Evolutionary conservation across 768 basidiomycete genomes (phyloP).

Genomic region (Clitopilus passeckerianus): DNA sequence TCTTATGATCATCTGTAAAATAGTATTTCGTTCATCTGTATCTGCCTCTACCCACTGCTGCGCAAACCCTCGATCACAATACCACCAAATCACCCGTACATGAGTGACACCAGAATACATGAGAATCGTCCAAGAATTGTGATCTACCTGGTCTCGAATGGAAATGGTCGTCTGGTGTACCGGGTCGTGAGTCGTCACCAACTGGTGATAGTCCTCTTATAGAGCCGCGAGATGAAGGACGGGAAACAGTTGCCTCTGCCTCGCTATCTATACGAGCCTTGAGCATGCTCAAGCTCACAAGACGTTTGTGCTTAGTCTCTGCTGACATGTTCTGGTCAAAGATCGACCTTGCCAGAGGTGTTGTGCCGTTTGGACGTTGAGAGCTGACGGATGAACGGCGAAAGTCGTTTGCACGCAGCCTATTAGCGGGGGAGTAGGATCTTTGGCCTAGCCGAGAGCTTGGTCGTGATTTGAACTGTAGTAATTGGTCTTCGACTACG

Average conservation of each 20-base stretch:
- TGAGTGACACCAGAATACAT: slow-evolving; percentile 86
- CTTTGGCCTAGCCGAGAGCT: slow-evolving; percentile 35
- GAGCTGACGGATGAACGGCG: slow-evolving; percentile 34
- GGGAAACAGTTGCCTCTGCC: slow-evolving; percentile 36
- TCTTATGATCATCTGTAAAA: neutral
- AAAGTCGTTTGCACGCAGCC: slow-evolving; percentile 29
- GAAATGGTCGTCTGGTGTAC: slow-evolving; percentile 16
- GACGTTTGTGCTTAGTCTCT: slow-evolving; percentile 77
- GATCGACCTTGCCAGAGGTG: slow-evolving; percentile 48
- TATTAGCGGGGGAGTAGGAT: slow-evolving; percentile 40
- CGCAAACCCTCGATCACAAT: slow-evolving; percentile 29
- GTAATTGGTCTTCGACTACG: slow-evolving; percentile 62
- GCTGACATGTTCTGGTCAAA: slow-evolving; percentile 69
- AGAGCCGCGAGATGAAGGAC: slow-evolving; percentile 36
- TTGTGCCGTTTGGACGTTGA: slow-evolving; percentile 31
- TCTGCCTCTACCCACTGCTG: too few species aligned
- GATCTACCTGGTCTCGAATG: slow-evolving; percentile 38
- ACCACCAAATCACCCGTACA: slow-evolving; percentile 82
- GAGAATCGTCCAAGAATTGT: slow-evolving; percentile 83
- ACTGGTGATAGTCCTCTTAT: slow-evolving; percentile 48
- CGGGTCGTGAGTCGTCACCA: slow-evolving; percentile 24
- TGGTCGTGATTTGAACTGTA: slow-evolving; percentile 38
- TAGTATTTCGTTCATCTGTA: neutral
- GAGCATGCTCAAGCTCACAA: slow-evolving; percentile 83
- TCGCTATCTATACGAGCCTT: slow-evolving; percentile 89